phyloP scores from a whole-genome alignment of 768 basidiomycete genomes.

The Termitomyces sp. region DNA sequence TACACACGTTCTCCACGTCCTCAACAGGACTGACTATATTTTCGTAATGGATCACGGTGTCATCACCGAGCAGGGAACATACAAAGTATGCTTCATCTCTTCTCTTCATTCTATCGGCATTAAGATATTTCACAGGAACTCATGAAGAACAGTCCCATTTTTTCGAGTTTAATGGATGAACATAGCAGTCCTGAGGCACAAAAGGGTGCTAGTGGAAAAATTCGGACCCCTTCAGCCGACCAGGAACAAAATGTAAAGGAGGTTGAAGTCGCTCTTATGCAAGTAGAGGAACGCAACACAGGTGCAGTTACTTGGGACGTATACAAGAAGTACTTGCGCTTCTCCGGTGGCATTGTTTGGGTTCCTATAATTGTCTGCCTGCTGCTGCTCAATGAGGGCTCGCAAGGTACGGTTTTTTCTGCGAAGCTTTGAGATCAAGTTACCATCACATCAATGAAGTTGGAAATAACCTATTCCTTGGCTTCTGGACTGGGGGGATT shows the following conservation, averaged over 20 bases:
- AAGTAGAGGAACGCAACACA: conserved; percentile 50
- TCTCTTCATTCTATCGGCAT: background rate
- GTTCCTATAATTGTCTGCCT: conserved; percentile 39
- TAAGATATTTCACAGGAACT: conserved; percentile 30
- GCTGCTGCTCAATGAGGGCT: conserved; percentile 41
- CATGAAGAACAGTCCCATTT: conserved; percentile 35
- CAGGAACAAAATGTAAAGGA: conserved; percentile 19
- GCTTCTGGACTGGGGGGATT: conserved; percentile 62
- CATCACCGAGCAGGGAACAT: conserved; percentile 62
- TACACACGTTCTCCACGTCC: conserved; percentile 54
- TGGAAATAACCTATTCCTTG: conserved; percentile 62
- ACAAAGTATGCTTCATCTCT: conserved; percentile 28
- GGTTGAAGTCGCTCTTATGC: conserved; percentile 33
- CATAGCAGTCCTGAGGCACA: conserved; percentile 39
- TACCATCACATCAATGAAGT: conserved; percentile 28
- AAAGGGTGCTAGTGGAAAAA: conserved; percentile 21
- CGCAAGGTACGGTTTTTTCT: conserved; percentile 33
- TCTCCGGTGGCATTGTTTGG: conserved; percentile 45
- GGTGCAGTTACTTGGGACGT: conserved; percentile 47
- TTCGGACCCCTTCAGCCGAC: background rate
- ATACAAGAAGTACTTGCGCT: conserved; percentile 42
- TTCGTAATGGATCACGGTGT: conserved; percentile 56
- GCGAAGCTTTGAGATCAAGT: background rate
- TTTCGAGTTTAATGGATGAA: conserved; percentile 50
- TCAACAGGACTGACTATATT: conserved; percentile 57